A percentile compares a stretch with the other conserved stretches of the same genome.
Evolutionary conservation across 768 basidiomycete species (phyloP).

Genomic region (Cantharellus anzutake): DNA sequence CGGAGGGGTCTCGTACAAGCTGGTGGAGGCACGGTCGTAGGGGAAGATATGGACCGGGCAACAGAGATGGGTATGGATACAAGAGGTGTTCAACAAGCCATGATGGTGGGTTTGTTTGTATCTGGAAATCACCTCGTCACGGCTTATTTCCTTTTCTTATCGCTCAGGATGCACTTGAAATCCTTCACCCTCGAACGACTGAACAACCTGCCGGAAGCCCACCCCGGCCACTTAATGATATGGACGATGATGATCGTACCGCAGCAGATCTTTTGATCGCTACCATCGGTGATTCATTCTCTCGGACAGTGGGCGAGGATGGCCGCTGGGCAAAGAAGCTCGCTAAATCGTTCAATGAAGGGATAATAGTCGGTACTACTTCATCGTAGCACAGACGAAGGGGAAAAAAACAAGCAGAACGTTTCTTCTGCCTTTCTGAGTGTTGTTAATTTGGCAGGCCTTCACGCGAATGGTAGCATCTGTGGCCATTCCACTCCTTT

Average conservation of each 20-base stretch:
- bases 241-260: conserved; percentile 28
- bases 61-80: conserved; percentile 18
- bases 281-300: conserved; percentile 43
- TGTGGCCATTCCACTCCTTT: too few relatives aligned
- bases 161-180: conserved; percentile 38
- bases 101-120: conserved; percentile 30
- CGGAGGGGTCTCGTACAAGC: conserved; percentile 67
- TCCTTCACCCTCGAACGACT: conserved; percentile 37
- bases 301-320: conserved; percentile 34
- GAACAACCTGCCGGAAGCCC: conserved; percentile 21
- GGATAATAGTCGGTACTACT: too few relatives aligned
- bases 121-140: neutral
- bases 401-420: too few relatives aligned
- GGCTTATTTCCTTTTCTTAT: neutral
- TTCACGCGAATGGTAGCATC: too few relatives aligned
- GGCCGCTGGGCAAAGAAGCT: conserved; percentile 33
- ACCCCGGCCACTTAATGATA: conserved; percentile 28
- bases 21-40: conserved; percentile 57
- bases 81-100: conserved; percentile 32
- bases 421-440: too few relatives aligned
- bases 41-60: conserved; percentile 34
- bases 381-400: too few relatives aligned
- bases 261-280: conserved; percentile 30
- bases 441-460: too few relatives aligned
- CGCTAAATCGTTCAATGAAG: neutral